Conservation (phyloP, 805 yeast species). For the Teunomyces panamensis region DNA sequence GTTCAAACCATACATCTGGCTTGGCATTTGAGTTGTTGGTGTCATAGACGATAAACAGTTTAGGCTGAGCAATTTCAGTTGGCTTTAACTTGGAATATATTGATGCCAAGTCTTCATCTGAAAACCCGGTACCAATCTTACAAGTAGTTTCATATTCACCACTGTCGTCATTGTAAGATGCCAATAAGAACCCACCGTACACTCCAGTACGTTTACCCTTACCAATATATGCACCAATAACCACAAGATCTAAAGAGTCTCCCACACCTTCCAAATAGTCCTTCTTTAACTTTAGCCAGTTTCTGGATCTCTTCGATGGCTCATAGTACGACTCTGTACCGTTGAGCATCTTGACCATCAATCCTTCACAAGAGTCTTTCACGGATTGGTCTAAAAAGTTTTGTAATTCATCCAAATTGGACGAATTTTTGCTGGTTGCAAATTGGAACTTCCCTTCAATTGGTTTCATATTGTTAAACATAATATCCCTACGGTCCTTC, state of each 20-base stretch:
- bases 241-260: conserved; percentile 90
- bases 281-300: conserved; percentile 94
- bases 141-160: conserved; percentile 95
- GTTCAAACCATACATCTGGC: conserved; percentile 96
- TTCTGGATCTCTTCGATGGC: conserved; percentile 91
- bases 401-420: conserved; percentile 73
- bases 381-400: conserved; percentile 83
- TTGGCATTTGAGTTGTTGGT: conserved; percentile 55
- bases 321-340: conserved; percentile 83
- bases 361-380: conserved; percentile 88
- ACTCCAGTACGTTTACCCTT: conserved; percentile 92
- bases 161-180: conserved; percentile 84
- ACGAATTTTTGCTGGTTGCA: conserved; percentile 72
- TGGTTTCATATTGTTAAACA: conserved; percentile 54
- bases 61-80: conserved; percentile 63
- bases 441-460: conserved; percentile 77
- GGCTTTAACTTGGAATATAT: conserved; percentile 62
- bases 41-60: conserved; percentile 66
- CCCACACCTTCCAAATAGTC: conserved; percentile 95
- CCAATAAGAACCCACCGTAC: conserved; percentile 91
- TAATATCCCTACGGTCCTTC: conserved; percentile 61
- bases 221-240: conserved; percentile 91
- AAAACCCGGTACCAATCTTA: conserved; percentile 96
- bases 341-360: conserved; percentile 88
- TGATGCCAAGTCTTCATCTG: conserved; percentile 72